Base-by-base conservation (phyloP, 2,329 filamentous ascomycete species). In the Mollisia scopiformis region DNA sequence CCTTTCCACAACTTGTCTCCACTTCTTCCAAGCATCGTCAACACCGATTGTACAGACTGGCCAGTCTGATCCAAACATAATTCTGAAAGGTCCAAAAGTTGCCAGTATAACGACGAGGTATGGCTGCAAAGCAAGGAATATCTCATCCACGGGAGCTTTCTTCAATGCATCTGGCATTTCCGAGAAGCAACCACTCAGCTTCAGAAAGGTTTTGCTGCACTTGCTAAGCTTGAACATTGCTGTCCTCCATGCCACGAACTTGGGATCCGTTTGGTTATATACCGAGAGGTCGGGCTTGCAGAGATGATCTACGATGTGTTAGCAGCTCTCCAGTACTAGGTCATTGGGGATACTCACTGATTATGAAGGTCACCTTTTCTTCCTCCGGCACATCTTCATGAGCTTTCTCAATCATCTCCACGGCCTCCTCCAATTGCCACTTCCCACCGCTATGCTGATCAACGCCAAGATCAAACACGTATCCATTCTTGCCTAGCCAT, bases 31-130 rank as follows among this genome's bases (percentile, higher is more conserved):
- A 31, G 90, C 87, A 23, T 71, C 71, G 28, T 73, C 68, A 46
- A 79, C 77, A 0, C 85, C 84, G 33, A 92, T 78, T 64, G 92
- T 93, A 77, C 92, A 96, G 0, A 97, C 89, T 2, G 94, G 93
- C 94, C 94, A 98, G 75, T 97, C 93, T 66, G 90, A 93, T 25
- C 89, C 93, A 75, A 95, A 97, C 88, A 98, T 93, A 72, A 95
- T 83, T 65, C 92, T 83, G 23, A 79, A 73, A 0, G 89, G 78
- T 1, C 90, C 88, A 71, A 97, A 97, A 1, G 84, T 83, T 28
- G 87, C 83, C 55, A 96, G 84, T 0, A 93, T 78, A 55, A 89
- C 84, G 62, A 87, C 84, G 2, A 92, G 83, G 88, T 91, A 96
- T 25, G 88, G 88, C 61, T 83, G 80, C 21, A 91, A 80, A 41